Evolutionary conservation across 208 protist species (phyloP).

Genomic region (Acanthamoeba lenticulata): DNA sequence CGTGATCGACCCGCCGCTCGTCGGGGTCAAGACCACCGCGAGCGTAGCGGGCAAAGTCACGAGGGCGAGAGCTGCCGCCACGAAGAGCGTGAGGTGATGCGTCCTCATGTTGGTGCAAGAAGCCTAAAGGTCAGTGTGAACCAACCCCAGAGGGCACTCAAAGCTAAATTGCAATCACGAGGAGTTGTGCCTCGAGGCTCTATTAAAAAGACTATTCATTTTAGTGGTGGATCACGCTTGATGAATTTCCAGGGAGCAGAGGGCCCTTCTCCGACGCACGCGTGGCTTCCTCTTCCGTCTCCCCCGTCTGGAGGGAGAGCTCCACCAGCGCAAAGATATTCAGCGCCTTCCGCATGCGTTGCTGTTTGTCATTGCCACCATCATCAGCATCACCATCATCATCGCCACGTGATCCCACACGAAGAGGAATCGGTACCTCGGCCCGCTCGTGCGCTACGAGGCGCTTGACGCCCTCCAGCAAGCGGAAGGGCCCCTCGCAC

Average conservation of each 20-base stretch:
- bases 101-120: no score
- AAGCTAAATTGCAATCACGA: no score
- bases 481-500: background rate
- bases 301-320: background rate
- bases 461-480: background rate
- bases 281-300: no score
- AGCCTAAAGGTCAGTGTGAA: no score
- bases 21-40: background rate
- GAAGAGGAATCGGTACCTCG: background rate
- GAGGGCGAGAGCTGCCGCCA: background rate
- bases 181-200: no score
- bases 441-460: background rate
- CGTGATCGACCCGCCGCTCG: background rate
- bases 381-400: background rate
- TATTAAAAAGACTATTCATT: no score
- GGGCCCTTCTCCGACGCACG: no score
- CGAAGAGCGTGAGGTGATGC: no score
- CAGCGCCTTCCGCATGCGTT: background rate
- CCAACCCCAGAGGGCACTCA: no score
- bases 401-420: background rate
- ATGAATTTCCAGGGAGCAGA: no score
- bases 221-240: no score
- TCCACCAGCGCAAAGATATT: background rate
- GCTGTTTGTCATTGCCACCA: background rate
- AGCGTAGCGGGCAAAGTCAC: background rate